Conservation (phyloP, 306 rosid species). For the Astragalus glycyphyllos region DNA sequence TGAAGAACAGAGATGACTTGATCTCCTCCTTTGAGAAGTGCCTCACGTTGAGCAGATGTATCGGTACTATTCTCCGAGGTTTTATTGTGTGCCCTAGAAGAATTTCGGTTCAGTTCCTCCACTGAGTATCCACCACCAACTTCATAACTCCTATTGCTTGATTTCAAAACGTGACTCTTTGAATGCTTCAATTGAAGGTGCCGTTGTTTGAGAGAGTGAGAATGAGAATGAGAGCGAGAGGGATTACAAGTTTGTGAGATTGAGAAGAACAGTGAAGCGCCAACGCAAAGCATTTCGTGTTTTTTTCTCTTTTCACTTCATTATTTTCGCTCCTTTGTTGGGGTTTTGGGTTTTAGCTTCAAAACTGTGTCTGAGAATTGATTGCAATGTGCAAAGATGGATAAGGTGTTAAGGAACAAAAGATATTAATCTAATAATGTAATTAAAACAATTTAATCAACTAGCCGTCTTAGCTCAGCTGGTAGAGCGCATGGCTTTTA, state of each 20-base stretch:
- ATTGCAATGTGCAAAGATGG: neutral
- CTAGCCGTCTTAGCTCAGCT: constrained; percentile 34
- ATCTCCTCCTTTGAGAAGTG: constrained; percentile 87
- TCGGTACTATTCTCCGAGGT: constrained; percentile 42
- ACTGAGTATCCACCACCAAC: constrained; percentile 81
- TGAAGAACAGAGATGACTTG: constrained; percentile 89
- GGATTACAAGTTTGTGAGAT: constrained; percentile 1
- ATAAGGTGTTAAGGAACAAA: neutral
- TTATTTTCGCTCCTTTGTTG: neutral
- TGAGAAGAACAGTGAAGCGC: constrained; percentile 24
- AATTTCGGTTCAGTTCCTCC: constrained; percentile 43
- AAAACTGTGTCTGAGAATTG: neutral
- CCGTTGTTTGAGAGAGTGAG: neutral
- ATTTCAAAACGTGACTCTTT: constrained; percentile 17
- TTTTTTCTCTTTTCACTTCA: neutral
- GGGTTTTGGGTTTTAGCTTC: constrained; percentile 24
- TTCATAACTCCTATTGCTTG: constrained; percentile 55
- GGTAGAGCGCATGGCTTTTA: constrained; percentile 37
- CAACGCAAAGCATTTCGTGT: constrained; percentile 43
- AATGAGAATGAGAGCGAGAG: neutral
- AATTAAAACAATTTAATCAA: too few species aligned
- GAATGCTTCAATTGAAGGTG: constrained; percentile 41
- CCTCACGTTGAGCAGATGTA: constrained; percentile 55
- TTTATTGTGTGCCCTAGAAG: neutral
- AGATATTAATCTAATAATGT: too few species aligned